phyloP scores from a whole-genome alignment of 1,284 basidiomycete species.

The Malassezia sp. region DNA sequence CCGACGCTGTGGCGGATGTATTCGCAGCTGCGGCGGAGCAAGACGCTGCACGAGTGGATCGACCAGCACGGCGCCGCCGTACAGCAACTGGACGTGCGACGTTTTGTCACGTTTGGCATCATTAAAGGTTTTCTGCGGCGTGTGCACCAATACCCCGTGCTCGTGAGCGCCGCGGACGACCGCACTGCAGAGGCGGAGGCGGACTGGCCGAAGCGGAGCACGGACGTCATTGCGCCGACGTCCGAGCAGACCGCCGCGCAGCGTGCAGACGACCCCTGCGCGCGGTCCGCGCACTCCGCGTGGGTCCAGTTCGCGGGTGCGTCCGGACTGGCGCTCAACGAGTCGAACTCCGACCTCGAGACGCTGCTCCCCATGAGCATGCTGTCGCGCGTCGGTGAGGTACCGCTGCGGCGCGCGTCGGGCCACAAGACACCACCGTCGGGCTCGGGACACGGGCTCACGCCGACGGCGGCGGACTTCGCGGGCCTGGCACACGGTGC shows the following conservation, averaged over 20 bases:
- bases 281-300: constrained; percentile 1
- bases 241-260: not conserved
- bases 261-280: not conserved
- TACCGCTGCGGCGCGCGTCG: not conserved
- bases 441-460: constrained; percentile 22
- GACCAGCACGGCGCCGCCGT: constrained; percentile 54
- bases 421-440: too few species aligned
- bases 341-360: not conserved
- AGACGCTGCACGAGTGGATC: constrained; percentile 80
- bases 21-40: constrained; percentile 69
- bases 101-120: constrained; percentile 96
- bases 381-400: not conserved
- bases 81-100: constrained; percentile 72
- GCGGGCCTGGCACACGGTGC: constrained; percentile 26
- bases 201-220: constrained; percentile 1
- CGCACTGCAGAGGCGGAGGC: constrained; percentile 2
- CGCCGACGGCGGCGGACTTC: constrained; percentile 36
- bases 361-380: not conserved
- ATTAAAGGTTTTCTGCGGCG: constrained; percentile 93
- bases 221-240: constrained; percentile 3
- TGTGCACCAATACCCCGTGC: constrained; percentile 80
- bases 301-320: constrained; percentile 3
- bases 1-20: constrained; percentile 66
- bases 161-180: constrained; percentile 37
- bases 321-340: too few species aligned